A percentile compares a stretch with the other conserved stretches of the same genome.
phyloP scores from a whole-genome alignment of 2,329 filamentous ascomycete genomes.

The Colletotrichum musae region DNA sequence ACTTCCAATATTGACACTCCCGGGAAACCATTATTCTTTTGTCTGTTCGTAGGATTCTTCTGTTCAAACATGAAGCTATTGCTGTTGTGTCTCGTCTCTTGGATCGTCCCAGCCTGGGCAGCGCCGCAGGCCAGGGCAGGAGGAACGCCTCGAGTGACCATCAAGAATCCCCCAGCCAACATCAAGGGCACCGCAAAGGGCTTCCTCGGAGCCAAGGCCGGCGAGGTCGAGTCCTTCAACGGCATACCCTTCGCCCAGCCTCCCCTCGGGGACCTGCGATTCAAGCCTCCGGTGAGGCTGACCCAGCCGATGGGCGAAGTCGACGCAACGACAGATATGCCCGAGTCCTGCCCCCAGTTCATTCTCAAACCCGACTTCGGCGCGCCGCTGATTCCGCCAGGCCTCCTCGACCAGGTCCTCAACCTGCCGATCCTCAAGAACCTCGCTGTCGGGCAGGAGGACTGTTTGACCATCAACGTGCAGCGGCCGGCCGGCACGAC shows the following conservation, averaged over 20 bases:
- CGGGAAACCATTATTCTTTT: not conserved
- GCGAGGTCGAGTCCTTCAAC: conserved; percentile 69
- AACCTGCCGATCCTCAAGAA: conserved; percentile 25
- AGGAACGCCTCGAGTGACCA: conserved; percentile 20
- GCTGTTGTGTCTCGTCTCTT: conserved; percentile 2
- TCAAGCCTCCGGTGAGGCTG: conserved; percentile 55
- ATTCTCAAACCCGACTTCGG: conserved; percentile 45
- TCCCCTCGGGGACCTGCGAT: conserved; percentile 66
- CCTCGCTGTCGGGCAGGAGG: conserved; percentile 47
- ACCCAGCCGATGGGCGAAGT: conserved; percentile 45
- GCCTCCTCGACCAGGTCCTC: conserved; percentile 35
- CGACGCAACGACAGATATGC: conserved; percentile 59
- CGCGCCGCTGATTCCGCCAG: conserved; percentile 46
- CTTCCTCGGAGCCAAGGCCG: conserved; percentile 25
- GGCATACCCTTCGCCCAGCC: conserved; percentile 70
- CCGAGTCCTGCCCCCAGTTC: conserved; percentile 47
- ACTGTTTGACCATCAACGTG: conserved; percentile 53
- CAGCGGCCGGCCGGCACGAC: conserved; percentile 46
- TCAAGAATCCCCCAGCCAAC: conserved; percentile 31
- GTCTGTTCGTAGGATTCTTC: not conserved
- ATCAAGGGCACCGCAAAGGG: conserved; percentile 32
- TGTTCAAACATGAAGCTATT: conserved; percentile 1
- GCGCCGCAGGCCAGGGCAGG: conserved; percentile 12
- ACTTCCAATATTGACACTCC: not conserved
- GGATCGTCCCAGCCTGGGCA: not conserved